Base-by-base conservation (phyloP, 2,329 filamentous ascomycete genomes). In the Pseudopyrenochaeta lycopersici region DNA sequence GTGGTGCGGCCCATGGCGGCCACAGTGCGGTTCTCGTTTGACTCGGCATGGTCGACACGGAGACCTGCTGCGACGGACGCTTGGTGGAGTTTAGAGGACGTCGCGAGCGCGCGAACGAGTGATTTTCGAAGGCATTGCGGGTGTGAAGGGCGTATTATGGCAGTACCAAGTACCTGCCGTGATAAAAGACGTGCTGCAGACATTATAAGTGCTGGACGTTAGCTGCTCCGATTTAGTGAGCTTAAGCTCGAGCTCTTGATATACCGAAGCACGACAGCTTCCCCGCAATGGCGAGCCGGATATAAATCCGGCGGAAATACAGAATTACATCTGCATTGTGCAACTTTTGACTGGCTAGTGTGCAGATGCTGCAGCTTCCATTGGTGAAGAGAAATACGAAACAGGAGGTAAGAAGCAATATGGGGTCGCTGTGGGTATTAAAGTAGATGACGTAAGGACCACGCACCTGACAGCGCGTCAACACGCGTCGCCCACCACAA, bases 1-100 rank as follows among this genome's bases (percentile, higher is more conserved):
- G 72, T 76, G 0, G 80, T 82, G 56, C 75, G 77, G 4, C 81
- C 81, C 42, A 82, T 72, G 3, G 81, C 78, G 27, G 77, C 77
- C 4, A 81, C 75, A 1, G 66, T 71, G 33, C 73, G 75, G 63
- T 82, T 82, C 27, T 70, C 70, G 12, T 62, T 67, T 12, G 71
- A 71, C 43, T 81, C 77, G 9, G 63, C 63, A 51, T 66, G 61
- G 45, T 73, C 67, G 17, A 73, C 68, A 33, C 64, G 69, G 14
- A 54, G 48, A 7, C 44, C 36, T 47, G 66, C 23, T 30, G 63
- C 54, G 33, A 64, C 52, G 10, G 60, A 59, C 7, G 62, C 58
- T 41, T 62, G 62, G 32, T 42, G 49, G n/a, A 49, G 41, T 20
- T 49, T 52, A 1, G 66, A 55, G 9, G 55, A 42, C 11, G 61